A percentile compares a stretch with the other conserved stretches of the same genome.
Conservation (phyloP, 106 monocot species). For the Ottelia alismoides region DNA sequence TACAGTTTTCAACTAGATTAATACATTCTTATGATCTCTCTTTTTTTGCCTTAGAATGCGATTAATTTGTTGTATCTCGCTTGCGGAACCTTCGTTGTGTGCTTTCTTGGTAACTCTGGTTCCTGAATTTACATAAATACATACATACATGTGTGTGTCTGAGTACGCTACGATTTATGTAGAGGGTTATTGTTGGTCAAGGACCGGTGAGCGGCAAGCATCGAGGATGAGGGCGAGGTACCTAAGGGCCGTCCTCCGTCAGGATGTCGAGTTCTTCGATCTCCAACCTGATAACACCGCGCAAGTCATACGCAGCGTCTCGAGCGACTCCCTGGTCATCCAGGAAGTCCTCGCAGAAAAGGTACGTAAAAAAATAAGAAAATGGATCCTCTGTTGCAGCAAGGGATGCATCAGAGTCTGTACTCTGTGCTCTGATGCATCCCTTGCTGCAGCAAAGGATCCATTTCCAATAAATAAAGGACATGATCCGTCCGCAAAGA, state of each 20-base stretch:
- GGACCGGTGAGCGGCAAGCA: conserved; percentile 31
- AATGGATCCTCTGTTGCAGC: background rate
- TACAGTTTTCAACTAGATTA: no score
- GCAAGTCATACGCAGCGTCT: conserved; percentile 36
- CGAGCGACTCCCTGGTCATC: conserved; percentile 32
- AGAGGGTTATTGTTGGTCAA: conserved; percentile 46
- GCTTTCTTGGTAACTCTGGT: conserved; percentile 33
- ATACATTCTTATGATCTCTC: background rate
- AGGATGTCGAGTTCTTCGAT: conserved; percentile 45
- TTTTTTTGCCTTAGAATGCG: conserved; percentile 14
- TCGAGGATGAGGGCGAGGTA: conserved; percentile 25
- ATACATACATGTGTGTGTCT: no score
- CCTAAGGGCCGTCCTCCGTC: conserved; percentile 24
- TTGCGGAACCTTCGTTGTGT: conserved; percentile 13
- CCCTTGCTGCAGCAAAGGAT: conserved; percentile 45
- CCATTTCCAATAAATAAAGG: no score
- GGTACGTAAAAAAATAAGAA: no score
- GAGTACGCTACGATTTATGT: no score
- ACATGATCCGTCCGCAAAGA: no score
- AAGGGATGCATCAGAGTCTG: background rate
- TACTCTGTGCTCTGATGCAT: background rate
- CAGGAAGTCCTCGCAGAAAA: conserved; percentile 48
- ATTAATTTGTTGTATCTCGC: conserved; percentile 29
- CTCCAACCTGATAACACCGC: conserved; percentile 25
- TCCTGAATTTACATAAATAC: no score